A percentile compares a stretch with the other conserved stretches of the same genome.
Evolutionary conservation across 257 asterid genomes (phyloP).

Genomic region (Cordia subcordata): DNA sequence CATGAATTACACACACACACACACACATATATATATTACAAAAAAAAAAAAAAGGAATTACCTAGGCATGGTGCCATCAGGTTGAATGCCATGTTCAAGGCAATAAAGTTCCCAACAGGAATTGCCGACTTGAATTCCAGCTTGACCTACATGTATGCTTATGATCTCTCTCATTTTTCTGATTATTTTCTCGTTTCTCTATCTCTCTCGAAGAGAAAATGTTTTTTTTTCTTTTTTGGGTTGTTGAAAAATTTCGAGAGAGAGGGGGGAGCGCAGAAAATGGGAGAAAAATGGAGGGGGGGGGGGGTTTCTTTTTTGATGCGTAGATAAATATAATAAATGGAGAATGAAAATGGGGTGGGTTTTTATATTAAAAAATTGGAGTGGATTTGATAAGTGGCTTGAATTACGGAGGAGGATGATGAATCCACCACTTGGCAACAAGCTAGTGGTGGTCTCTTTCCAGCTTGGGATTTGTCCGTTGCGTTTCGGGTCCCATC

Average conservation of each 20-base stretch:
- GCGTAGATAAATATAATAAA: too few species aligned
- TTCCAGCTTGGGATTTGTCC: conserved; percentile 11
- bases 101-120: conserved; percentile 38
- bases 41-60: background rate
- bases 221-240: background rate
- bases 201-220: background rate
- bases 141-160: conserved; percentile 38
- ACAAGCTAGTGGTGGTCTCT: background rate
- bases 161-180: conserved; percentile 35
- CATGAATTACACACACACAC: background rate
- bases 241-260: background rate
- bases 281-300: too few species aligned
- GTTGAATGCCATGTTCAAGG: conserved; percentile 40
- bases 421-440: background rate
- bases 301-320: too few species aligned
- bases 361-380: conserved; percentile 1
- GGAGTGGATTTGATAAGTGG: background rate
- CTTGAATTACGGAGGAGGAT: too few species aligned
- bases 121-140: conserved; percentile 46
- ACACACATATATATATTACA: background rate
- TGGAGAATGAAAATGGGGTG: background rate
- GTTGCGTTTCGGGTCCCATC: conserved; percentile 5
- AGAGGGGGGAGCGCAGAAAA: background rate
- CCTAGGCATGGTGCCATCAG: conserved; percentile 44
- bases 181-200: background rate